Conservation (phyloP, 2,329 filamentous ascomycete genomes). For the Exophiala spinifera region DNA sequence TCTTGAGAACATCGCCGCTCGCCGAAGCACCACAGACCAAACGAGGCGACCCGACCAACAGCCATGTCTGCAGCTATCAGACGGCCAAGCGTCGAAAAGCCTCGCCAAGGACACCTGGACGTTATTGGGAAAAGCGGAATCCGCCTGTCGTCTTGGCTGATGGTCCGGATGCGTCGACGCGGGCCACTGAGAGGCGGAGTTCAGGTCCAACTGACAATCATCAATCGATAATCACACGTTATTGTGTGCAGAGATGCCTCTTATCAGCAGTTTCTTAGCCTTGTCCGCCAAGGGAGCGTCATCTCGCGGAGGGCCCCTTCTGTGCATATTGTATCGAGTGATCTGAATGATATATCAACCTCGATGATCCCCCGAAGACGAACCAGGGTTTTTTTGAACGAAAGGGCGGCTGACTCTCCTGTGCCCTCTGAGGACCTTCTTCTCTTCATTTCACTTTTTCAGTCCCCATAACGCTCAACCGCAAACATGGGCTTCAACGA, state of each 20-base stretch:
- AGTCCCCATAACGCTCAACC: too few species aligned
- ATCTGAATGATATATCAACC: too few species aligned
- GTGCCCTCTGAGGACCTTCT: too few species aligned
- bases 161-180: neutral
- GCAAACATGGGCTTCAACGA: constrained; percentile 18
- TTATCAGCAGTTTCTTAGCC: neutral
- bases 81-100: constrained; percentile 2
- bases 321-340: neutral
- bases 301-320: too few species aligned
- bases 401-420: too few species aligned
- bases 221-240: neutral
- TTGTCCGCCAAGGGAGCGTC: too few species aligned
- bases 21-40: neutral
- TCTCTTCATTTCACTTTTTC: neutral
- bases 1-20: neutral
- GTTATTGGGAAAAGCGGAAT: constrained; percentile 10
- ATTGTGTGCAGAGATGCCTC: neutral
- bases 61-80: constrained; percentile 8
- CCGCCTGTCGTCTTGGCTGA: constrained; percentile 11
- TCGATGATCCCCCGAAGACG: too few species aligned
- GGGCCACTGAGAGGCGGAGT: constrained; percentile 2
- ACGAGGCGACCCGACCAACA: constrained; percentile 3
- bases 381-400: too few species aligned
- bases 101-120: constrained; percentile 3
- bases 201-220: neutral